Evolutionary conservation across 2,329 filamentous ascomycete genomes (phyloP).

Genomic region (Aspergillus sp.): DNA sequence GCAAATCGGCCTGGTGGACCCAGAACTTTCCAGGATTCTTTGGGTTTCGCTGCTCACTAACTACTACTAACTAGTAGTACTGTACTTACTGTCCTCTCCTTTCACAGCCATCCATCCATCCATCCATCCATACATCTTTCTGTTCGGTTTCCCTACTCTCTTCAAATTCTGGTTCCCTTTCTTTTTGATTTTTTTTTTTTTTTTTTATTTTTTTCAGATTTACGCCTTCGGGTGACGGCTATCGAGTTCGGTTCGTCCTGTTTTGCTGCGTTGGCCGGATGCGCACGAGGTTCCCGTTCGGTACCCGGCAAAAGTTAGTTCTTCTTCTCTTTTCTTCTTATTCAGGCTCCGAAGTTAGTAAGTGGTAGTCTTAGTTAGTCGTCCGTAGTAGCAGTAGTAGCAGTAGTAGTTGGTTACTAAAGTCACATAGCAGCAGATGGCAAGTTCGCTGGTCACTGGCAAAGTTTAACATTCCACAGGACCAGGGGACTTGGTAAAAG

Average conservation of each 20-base stretch:
- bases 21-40: conserved; percentile 7
- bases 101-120: background rate
- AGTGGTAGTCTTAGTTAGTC: too few relatives aligned
- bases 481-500: background rate
- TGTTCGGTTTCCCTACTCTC: background rate
- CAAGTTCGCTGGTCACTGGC: background rate
- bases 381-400: too few relatives aligned
- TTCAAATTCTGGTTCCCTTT: background rate
- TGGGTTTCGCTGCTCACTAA: background rate
- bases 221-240: background rate
- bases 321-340: background rate
- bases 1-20: conserved; percentile 9
- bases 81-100: background rate
- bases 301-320: background rate
- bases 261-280: conserved; percentile 5
- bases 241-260: background rate
- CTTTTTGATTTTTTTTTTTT: too few relatives aligned
- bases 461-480: conserved; percentile 2
- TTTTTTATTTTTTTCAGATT: too few relatives aligned
- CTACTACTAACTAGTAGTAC: too few relatives aligned
- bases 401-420: too few relatives aligned
- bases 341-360: too few relatives aligned
- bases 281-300: conserved; percentile 10
- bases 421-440: background rate
- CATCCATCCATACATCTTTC: background rate